Evolutionary conservation across 31 red algal genomes (phyloP).

Genomic region (Odonthalia washingtoniensis): DNA sequence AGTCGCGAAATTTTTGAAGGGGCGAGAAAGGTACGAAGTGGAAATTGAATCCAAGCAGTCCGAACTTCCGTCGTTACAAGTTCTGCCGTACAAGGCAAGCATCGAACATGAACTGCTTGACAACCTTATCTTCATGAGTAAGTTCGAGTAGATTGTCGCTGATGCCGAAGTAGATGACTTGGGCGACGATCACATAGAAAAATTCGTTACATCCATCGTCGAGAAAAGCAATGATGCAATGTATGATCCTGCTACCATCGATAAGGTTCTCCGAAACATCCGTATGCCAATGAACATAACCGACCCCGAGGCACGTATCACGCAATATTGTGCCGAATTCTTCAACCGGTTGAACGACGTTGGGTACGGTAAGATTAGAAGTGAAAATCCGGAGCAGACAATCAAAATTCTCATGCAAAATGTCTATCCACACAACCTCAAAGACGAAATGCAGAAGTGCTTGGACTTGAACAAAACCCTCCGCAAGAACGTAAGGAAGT

Average conservation of each 20-base stretch:
- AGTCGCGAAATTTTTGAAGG: conserved; percentile 21
- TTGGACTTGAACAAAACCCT: not conserved
- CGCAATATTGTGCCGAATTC: not conserved
- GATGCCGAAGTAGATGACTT: not conserved
- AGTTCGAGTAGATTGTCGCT: conserved; percentile 14
- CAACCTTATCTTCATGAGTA: conserved; percentile 10
- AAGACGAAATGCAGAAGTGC: too few species aligned
- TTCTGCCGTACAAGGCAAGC: conserved; percentile 24
- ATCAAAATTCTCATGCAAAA: not conserved
- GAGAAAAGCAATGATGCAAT: not conserved
- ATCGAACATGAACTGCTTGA: conserved; percentile 5
- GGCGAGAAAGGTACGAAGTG: conserved; percentile 15
- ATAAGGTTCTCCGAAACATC: not conserved
- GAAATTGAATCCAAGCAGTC: conserved; percentile 22
- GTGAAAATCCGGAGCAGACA: not conserved
- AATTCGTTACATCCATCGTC: not conserved
- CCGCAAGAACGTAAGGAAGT: not conserved
- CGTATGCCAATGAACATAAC: not conserved
- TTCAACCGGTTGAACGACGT: not conserved
- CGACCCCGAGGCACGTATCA: not conserved
- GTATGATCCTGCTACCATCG: conserved; percentile 5
- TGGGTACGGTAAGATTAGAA: not conserved
- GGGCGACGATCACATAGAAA: not conserved
- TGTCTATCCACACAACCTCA: not conserved
- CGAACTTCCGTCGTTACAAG: conserved; percentile 24